Percentiles rank a stretch among this genome's conserved stretches.
Evolutionary conservation across 768 basidiomycete species (phyloP).

Genomic region (Boletus vinaceobasis): DNA sequence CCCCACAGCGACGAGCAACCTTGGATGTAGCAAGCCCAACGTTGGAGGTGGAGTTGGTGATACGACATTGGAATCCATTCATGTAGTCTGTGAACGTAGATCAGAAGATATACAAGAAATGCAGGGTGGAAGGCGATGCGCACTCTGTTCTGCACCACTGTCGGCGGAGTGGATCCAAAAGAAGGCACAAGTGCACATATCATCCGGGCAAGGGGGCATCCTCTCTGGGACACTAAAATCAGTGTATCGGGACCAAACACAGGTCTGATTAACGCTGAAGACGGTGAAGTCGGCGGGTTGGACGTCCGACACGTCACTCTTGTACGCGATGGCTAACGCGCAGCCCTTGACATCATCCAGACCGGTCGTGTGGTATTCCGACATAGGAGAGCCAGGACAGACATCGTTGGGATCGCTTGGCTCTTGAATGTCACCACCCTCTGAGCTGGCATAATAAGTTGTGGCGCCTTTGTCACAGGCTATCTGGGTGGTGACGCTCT

Average conservation of each 20-base stretch:
- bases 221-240: constrained; percentile 62
- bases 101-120: not conserved
- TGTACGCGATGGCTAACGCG: constrained; percentile 74
- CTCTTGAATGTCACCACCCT: constrained; percentile 51
- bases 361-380: constrained; percentile 55
- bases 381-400: constrained; percentile 45
- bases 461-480: constrained; percentile 61
- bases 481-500: constrained; percentile 50
- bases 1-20: constrained; percentile 63
- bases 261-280: constrained; percentile 73
- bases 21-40: constrained; percentile 53
- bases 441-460: constrained; percentile 48
- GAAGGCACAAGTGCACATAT: constrained; percentile 66
- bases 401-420: constrained; percentile 46
- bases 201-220: constrained; percentile 66
- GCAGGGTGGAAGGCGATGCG: constrained; percentile 14
- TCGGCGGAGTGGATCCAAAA: constrained; percentile 69
- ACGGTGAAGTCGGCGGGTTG: constrained; percentile 68
- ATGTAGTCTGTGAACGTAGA: constrained; percentile 52
- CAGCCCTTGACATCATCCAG: constrained; percentile 57
- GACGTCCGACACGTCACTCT: constrained; percentile 52
- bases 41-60: constrained; percentile 51
- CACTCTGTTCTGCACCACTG: constrained; percentile 63
- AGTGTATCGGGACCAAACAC: constrained; percentile 69
- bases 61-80: constrained; percentile 69